Evolutionary conservation across 2,329 filamentous ascomycete species (phyloP).

Genomic region (Fusarium mangiferae): DNA sequence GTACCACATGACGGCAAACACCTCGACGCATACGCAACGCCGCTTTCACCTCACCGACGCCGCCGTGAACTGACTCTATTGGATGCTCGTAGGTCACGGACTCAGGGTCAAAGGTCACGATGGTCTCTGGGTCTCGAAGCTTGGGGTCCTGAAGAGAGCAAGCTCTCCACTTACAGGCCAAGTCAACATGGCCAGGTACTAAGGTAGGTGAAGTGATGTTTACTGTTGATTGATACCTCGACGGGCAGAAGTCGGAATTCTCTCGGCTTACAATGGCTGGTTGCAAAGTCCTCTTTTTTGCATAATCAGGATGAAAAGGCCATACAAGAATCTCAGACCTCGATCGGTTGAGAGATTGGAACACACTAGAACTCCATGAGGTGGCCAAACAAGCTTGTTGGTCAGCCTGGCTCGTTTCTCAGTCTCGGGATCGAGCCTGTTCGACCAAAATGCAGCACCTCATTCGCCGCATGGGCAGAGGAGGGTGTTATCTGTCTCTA

Average conservation of each 20-base stretch:
- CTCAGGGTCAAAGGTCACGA: constrained; percentile 39
- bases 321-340: not conserved
- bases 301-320: not conserved
- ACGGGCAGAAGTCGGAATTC: constrained; percentile 6
- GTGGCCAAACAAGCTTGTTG: constrained; percentile 14
- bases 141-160: not conserved
- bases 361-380: not conserved
- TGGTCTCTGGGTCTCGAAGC: constrained; percentile 6
- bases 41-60: constrained; percentile 39
- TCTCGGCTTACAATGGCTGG: constrained; percentile 3
- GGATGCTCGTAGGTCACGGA: constrained; percentile 40
- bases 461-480: constrained; percentile 1
- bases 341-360: constrained; percentile 6
- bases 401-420: constrained; percentile 17
- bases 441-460: not conserved
- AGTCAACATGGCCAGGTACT: not conserved
- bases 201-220: not conserved
- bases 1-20: constrained; percentile 38
- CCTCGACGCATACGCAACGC: constrained; percentile 28
- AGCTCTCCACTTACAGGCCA: constrained; percentile 26
- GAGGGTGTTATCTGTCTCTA: constrained; percentile 2
- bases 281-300: not conserved
- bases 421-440: not conserved
- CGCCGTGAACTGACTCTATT: constrained; percentile 33
- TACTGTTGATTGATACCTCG: not conserved